Base-by-base conservation (phyloP, 495 filamentous ascomycete species). In the Lasiosphaeriaceae sp. region DNA sequence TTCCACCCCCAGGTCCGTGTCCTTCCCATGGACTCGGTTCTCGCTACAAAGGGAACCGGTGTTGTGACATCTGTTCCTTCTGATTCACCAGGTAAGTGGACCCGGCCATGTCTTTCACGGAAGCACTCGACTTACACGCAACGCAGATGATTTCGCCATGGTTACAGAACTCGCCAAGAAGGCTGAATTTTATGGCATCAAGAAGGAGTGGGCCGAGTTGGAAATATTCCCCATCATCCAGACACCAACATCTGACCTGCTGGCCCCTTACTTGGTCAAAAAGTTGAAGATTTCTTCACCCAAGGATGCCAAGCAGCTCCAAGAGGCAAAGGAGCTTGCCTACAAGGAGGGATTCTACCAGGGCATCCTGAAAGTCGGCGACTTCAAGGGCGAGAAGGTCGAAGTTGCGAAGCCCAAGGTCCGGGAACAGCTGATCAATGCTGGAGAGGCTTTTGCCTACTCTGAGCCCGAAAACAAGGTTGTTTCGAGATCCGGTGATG, bases 311-410 rank as follows among this genome's bases (percentile, higher is more conserved):
- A 47, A 83, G 12, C 94, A 87, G 72, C 82, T 97, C 14, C 86
- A 86, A 23, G 85, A 96, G 74, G 92, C 92, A 21, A 97, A 97
- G 72, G 92, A 96, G 50, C 71, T 91, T 50, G 92, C 92, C 2
- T 97, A 97, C 74, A 92, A 90, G 66, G 90, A 92, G 66, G 92
- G 88, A 17, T 96, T 88, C 77, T 97, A 96, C 77, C 87, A 93
- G 72, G 92, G 92, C 34, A 89, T 78, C 37, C 92, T 97, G 88
- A 67, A 88, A 19, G 78, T 87, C 52, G 92, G 92, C 43, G 88
- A 94, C 20, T 96, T 87, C 74, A 88, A 85, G 70, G 92, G 90
- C 21, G 79, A 89, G 71, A 75, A 86, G 45, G 92, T 97, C 34
- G 84, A 89, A 61, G 79, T 77, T 34, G 90, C 84, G 11, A 96